phyloP scores from a whole-genome alignment of 805 yeast genomes.

The Ogataea pilisensis region DNA sequence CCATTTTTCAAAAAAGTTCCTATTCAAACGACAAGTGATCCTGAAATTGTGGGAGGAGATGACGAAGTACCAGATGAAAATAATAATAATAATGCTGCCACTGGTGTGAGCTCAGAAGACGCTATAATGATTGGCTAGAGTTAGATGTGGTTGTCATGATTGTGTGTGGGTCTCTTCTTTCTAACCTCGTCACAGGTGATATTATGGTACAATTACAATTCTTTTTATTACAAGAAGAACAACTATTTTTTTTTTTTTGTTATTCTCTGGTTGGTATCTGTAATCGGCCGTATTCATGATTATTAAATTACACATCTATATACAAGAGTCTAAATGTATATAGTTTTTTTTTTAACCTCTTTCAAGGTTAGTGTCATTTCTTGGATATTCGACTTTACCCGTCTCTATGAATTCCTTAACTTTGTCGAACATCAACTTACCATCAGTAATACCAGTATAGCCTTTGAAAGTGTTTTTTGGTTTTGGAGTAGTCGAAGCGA shows the following conservation, averaged over 20 bases:
- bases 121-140: constrained; percentile 8
- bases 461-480: constrained; percentile 68
- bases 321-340: too few relatives aligned
- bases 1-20: constrained; percentile 10
- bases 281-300: too few relatives aligned
- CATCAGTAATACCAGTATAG: constrained; percentile 63
- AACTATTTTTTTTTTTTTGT: too few relatives aligned
- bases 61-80: constrained; percentile 1
- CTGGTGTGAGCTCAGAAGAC: constrained; percentile 6
- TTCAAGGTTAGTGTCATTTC: constrained; percentile 27
- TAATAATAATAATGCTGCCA: background rate
- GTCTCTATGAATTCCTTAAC: constrained; percentile 70
- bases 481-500: constrained; percentile 68
- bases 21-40: background rate
- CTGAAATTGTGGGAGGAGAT: background rate
- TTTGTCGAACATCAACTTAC: constrained; percentile 67
- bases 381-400: constrained; percentile 49
- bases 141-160: too few relatives aligned
- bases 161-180: too few relatives aligned
- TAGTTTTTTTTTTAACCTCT: constrained; percentile 32
- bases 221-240: too few relatives aligned
- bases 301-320: too few relatives aligned
- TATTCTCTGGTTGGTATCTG: too few relatives aligned
- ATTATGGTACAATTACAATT: too few relatives aligned
- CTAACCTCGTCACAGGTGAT: too few relatives aligned